Percentiles rank a stretch among this genome's conserved stretches.
Conservation (phyloP, 2,329 filamentous ascomycete species). For the Calonectria leucothoes region DNA sequence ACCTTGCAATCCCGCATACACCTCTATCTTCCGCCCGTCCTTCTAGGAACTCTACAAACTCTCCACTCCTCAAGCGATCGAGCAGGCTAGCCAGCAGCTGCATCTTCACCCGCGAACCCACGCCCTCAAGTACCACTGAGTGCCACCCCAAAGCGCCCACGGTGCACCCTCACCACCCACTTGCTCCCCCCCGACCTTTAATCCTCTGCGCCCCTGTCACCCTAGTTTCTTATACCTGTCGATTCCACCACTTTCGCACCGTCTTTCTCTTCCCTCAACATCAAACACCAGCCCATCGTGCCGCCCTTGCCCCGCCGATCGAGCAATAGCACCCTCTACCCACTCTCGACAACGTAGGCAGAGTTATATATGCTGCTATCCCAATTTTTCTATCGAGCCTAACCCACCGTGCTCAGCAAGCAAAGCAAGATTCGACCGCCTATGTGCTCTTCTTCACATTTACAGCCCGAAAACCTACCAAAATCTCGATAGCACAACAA, state of each 20-base stretch:
- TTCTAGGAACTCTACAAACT: neutral
- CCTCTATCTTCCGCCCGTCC: neutral
- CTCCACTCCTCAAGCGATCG: neutral
- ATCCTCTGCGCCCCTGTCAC: neutral
- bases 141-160: constrained; percentile 9
- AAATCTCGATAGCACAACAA: neutral
- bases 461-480: neutral
- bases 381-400: neutral
- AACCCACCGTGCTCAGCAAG: neutral
- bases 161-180: neutral
- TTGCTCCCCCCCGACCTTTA: neutral
- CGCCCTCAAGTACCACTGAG: constrained; percentile 1
- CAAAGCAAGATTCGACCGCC: neutral
- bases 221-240: constrained; percentile 11
- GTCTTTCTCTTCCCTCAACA: neutral
- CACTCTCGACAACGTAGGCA: neutral
- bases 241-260: neutral
- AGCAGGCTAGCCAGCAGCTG: neutral
- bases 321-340: neutral
- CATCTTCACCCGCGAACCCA: constrained; percentile 8
- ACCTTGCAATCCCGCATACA: neutral
- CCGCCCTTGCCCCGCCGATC: neutral
- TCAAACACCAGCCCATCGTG: neutral
- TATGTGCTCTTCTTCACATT: neutral
- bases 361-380: neutral